Conservation (phyloP, 495 filamentous ascomycete genomes). For the Xylaria curta region DNA sequence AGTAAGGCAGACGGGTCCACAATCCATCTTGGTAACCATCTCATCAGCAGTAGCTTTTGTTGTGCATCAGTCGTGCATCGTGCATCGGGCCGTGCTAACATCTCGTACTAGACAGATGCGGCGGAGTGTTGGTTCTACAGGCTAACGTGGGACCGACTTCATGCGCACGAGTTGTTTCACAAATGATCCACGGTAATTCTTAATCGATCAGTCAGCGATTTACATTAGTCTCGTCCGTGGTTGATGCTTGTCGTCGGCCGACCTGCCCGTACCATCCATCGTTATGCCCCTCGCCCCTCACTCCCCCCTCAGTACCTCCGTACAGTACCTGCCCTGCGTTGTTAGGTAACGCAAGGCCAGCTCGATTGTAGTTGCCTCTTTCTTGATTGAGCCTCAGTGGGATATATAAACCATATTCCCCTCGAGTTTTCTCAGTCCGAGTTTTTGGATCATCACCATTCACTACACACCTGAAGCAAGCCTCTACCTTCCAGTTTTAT, state of each 20-base stretch:
- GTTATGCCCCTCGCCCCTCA: conserved; percentile 16
- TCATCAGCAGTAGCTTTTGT: neutral
- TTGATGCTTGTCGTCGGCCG: neutral
- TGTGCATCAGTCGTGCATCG: neutral
- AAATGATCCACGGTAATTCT: neutral
- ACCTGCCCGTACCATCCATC: neutral
- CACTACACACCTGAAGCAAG: neutral
- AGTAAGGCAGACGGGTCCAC: neutral
- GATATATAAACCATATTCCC: conserved; percentile 8
- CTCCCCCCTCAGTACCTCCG: conserved; percentile 17
- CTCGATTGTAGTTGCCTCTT: neutral
- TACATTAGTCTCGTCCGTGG: neutral
- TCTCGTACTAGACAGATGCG: neutral
- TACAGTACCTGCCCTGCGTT: neutral
- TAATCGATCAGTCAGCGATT: conserved; percentile 24
- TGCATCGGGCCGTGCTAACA: neutral
- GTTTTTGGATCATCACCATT: neutral
- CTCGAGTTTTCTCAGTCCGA: neutral
- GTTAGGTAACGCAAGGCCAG: neutral
- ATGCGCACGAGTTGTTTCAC: neutral
- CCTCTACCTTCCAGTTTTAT: neutral
- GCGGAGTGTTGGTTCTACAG: neutral
- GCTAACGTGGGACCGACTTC: neutral
- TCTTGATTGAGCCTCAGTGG: too few species aligned
- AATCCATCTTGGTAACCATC: conserved; percentile 6